phyloP scores from a whole-genome alignment of 2,329 filamentous ascomycete species.

The Talaromyces amestolkiae region DNA sequence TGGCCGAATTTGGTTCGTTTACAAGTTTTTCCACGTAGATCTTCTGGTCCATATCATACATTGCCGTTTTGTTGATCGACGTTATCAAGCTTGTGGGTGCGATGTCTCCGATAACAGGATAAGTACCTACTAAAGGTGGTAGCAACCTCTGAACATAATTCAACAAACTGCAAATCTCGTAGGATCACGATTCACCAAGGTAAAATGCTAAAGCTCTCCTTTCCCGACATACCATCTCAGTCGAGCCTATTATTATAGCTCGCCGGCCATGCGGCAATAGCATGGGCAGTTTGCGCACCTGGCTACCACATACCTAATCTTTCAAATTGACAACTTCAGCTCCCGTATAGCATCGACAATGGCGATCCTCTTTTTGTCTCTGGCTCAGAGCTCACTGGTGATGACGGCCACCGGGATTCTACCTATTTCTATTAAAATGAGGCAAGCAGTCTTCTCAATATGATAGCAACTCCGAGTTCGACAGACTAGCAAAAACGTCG shows the following conservation, averaged over 20 bases:
- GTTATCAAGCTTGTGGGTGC: neutral
- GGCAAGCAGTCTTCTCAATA: too few species aligned
- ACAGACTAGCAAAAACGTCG: too few species aligned
- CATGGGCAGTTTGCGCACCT: conserved; percentile 10
- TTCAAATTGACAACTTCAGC: conserved; percentile 32
- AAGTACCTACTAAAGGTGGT: neutral
- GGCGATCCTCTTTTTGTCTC: conserved; percentile 32
- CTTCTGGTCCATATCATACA: neutral
- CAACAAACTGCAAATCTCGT: neutral
- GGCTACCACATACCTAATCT: conserved; percentile 23
- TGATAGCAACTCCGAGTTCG: too few species aligned
- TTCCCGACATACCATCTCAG: neutral
- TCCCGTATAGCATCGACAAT: conserved; percentile 34
- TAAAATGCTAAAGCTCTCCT: neutral
- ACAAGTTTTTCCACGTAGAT: neutral
- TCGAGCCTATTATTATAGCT: neutral
- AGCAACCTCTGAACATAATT: neutral
- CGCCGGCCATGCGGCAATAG: neutral
- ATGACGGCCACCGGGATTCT: conserved; percentile 35
- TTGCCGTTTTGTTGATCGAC: neutral
- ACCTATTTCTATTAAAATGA: conserved; percentile 34
- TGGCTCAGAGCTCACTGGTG: conserved; percentile 34
- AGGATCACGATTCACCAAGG: neutral
- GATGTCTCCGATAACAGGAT: neutral
- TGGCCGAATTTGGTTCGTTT: neutral